Conservation (phyloP, 2,329 filamentous ascomycete genomes). For the Fusarium equiseti region DNA sequence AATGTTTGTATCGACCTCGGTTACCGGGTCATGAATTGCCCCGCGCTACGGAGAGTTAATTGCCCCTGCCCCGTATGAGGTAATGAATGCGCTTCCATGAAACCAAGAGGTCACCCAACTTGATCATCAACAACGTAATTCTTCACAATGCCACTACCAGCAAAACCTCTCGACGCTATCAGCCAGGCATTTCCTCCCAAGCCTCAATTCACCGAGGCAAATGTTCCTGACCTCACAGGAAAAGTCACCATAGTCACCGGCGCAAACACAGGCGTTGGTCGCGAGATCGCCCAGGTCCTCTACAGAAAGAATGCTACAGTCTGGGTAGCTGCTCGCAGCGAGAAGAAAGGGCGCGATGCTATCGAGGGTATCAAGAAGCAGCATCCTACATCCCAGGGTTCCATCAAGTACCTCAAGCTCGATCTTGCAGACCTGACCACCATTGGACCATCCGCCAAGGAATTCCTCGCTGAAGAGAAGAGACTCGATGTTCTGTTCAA, state of each 20-base stretch:
- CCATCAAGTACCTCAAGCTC: slow-evolving; percentile 59
- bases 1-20: background rate
- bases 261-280: slow-evolving; percentile 60
- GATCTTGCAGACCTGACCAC: slow-evolving; percentile 58
- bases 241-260: slow-evolving; percentile 69
- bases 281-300: slow-evolving; percentile 64
- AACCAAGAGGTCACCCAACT: background rate
- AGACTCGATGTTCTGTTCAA: slow-evolving; percentile 58
- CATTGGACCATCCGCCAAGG: slow-evolving; percentile 49
- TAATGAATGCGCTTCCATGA: background rate
- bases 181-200: slow-evolving; percentile 43
- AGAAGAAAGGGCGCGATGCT: slow-evolving; percentile 58
- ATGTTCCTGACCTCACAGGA: slow-evolving; percentile 68
- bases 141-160: slow-evolving; percentile 12
- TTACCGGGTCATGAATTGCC: slow-evolving; percentile 23
- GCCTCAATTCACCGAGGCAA: slow-evolving; percentile 58
- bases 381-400: slow-evolving; percentile 54
- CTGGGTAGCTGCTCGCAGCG: slow-evolving; percentile 65
- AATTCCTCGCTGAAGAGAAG: slow-evolving; percentile 49
- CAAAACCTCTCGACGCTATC: slow-evolving; percentile 30
- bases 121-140: background rate
- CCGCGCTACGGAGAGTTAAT: slow-evolving; percentile 27
- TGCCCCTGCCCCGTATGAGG: slow-evolving; percentile 14
- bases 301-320: slow-evolving; percentile 66
- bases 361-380: slow-evolving; percentile 58